Evolutionary conservation across 1,139 yeast species (phyloP).

Genomic region (Yamadazyma mexicana): DNA sequence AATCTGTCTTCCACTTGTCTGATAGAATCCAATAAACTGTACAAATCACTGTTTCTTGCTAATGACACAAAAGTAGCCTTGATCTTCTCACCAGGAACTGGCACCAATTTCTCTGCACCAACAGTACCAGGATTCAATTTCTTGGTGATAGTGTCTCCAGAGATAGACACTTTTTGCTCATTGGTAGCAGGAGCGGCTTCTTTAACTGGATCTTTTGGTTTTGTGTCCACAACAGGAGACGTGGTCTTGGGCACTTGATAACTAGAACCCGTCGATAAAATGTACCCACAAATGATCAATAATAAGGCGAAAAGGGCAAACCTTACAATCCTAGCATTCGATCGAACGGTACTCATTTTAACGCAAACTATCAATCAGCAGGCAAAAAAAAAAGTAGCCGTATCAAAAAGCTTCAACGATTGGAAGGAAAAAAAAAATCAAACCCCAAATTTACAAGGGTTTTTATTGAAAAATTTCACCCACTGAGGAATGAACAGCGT

Average conservation of each 20-base stretch:
- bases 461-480: not conserved
- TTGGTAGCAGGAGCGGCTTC: not conserved
- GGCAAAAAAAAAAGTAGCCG: not conserved
- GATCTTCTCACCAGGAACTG: conserved; percentile 25
- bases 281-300: conserved; percentile 57
- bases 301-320: conserved; percentile 62
- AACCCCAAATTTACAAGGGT: not conserved
- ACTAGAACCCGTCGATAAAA: conserved; percentile 58
- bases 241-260: conserved; percentile 18
- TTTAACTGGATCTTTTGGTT: conserved; percentile 12
- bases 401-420: not conserved
- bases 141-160: conserved; percentile 7
- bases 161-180: conserved; percentile 3
- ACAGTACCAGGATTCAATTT: conserved; percentile 12
- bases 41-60: conserved; percentile 43
- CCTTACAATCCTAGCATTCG: conserved; percentile 62
- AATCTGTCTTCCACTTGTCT: conserved; percentile 49
- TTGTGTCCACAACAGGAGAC: conserved; percentile 8
- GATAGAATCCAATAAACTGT: conserved; percentile 37
- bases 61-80: conserved; percentile 49
- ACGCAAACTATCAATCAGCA: not conserved
- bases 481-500: not conserved
- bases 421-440: not conserved
- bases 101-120: conserved; percentile 16
- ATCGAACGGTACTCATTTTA: conserved; percentile 33